Evolutionary conservation across 345 rosid species (phyloP).

Genomic region (Pugionium dolabratum): DNA sequence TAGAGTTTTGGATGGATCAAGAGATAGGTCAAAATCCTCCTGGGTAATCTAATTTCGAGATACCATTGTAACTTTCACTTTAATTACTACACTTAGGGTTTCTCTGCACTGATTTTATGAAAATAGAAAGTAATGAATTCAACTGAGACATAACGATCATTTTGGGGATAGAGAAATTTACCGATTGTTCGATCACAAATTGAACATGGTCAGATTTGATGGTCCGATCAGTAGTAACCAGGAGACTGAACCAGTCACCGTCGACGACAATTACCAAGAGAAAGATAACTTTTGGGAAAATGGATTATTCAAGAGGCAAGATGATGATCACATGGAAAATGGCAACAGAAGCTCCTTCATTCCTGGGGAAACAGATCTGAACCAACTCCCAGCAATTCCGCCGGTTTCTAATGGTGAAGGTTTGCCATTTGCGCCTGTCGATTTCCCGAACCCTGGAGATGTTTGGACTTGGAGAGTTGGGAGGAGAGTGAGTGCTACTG

Average conservation of each 20-base stretch:
- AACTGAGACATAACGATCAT: slow-evolving; percentile 13
- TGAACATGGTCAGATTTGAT: slow-evolving; percentile 24
- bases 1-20: slow-evolving; percentile 31
- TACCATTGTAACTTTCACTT: not conserved
- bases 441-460: slow-evolving; percentile 83
- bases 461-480: slow-evolving; percentile 91
- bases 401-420: slow-evolving; percentile 62
- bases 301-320: slow-evolving; percentile 17
- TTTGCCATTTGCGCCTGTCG: slow-evolving; percentile 78
- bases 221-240: slow-evolving; percentile 12
- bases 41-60: slow-evolving; percentile 17
- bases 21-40: slow-evolving; percentile 25
- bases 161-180: not conserved
- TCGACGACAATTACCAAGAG: not conserved
- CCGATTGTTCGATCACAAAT: too few species aligned
- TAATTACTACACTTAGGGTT: not conserved
- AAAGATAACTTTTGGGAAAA: slow-evolving; percentile 43
- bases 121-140: not conserved
- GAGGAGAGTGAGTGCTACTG: slow-evolving; percentile 51
- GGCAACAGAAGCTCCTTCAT: slow-evolving; percentile 35
- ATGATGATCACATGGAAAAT: slow-evolving; percentile 17
- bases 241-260: slow-evolving; percentile 13
- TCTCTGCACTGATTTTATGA: slow-evolving; percentile 9
- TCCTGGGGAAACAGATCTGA: slow-evolving; percentile 36
- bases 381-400: slow-evolving; percentile 46